Evolutionary conservation across 768 basidiomycete genomes (phyloP), one percentile per base, ranked within the genome.

Genomic region (Peribolospora kevripleyi): DNA sequence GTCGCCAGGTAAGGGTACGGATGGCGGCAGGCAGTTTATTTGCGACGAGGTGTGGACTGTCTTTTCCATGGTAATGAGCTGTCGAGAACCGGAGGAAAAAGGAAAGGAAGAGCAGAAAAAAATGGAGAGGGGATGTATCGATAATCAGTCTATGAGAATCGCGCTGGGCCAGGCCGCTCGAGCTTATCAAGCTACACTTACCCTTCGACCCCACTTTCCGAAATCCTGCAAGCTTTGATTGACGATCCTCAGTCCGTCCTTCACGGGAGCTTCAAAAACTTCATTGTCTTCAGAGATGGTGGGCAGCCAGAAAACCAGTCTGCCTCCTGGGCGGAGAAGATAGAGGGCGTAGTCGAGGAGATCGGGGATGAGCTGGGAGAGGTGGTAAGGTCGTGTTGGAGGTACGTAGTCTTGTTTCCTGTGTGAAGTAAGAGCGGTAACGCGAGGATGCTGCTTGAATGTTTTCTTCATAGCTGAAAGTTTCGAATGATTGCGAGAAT

Each of bases 221-320:
- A 95, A 98, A 61, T 82, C 79, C 67, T 98, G 88, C 58, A 86
- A 67, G 42, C 85, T 88, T 65, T 91, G 90, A 0, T 81, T 80
- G 47, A 88, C 72, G 14, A 97, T 68, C 61, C 78, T 78, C 82
- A 97, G 88, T 1, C 88, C 90, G 36, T 86, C 72, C 66, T 85
- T 75, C 1, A 72, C 68, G 40, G 81, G 74, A 7, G 97, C 71
- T 63, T 98, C 93, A 2, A 93, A 70, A 60, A 84, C 82, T 57
- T 81, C 76, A 63, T 90, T 97, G 46, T 88, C 82, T 50, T 91
- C 88, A 9, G 77, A 84, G 25, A 91, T 82, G 51, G 86, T 90
- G 0, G 86, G 86, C 25, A 97, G 73, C 70, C 95, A 97, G 69
- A 93, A 97, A 3, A 98, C 91, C 11, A 98, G 74, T 46, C 93